phyloP scores from a whole-genome alignment of 2,329 filamentous ascomycete genomes.

The Pestalotiopsis sp. region DNA sequence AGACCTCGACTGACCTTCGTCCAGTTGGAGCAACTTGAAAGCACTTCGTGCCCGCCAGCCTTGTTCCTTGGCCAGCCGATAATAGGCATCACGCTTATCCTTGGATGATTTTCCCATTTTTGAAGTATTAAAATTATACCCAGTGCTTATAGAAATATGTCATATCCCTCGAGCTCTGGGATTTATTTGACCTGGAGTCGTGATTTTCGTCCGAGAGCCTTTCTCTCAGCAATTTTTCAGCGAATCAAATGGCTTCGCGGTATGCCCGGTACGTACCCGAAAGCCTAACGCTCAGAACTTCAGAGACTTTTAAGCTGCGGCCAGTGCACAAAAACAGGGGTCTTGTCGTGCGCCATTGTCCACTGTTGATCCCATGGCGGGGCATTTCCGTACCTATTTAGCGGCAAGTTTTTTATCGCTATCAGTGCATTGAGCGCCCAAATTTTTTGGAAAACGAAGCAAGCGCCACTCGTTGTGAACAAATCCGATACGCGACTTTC shows the following conservation, averaged over 20 bases:
- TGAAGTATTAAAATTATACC: neutral
- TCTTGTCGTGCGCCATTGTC: neutral
- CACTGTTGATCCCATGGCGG: neutral
- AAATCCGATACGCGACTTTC: neutral
- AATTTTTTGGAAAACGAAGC: neutral
- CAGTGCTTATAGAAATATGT: slow-evolving; percentile 14
- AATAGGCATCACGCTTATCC: slow-evolving; percentile 98
- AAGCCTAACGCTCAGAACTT: neutral
- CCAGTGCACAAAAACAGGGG: slow-evolving; percentile 20
- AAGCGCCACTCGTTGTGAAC: neutral
- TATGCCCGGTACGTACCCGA: slow-evolving; percentile 16
- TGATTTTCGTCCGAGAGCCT: neutral
- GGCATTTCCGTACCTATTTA: neutral
- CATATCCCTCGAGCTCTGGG: neutral
- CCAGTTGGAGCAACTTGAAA: slow-evolving; percentile 95
- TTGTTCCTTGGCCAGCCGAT: slow-evolving; percentile 96
- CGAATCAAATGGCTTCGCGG: slow-evolving; percentile 13
- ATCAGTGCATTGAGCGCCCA: neutral
- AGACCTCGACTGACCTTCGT: slow-evolving; percentile 60
- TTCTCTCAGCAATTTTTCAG: slow-evolving; percentile 18
- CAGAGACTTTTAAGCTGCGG: slow-evolving; percentile 34
- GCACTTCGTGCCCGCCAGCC: slow-evolving; percentile 96
- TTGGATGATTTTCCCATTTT: slow-evolving; percentile 96
- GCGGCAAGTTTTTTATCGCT: neutral
- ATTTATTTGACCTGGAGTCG: neutral